Evolutionary conservation across 1,284 basidiomycete genomes (phyloP).

Genomic region (Volvariella surrecta): DNA sequence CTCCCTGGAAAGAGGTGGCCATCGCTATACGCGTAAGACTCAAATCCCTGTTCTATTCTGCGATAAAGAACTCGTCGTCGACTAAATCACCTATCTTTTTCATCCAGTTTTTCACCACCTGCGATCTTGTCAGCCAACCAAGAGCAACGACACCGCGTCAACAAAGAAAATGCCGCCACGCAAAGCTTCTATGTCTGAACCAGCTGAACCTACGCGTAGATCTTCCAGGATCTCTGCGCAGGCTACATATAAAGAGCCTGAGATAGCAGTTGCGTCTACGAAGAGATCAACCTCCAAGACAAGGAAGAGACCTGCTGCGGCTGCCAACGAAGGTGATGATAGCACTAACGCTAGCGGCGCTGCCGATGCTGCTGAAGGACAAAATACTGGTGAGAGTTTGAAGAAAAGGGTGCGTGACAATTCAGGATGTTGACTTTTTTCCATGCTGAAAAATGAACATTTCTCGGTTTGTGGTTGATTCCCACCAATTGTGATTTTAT

Average conservation of each 20-base stretch:
- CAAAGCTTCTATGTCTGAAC: constrained; percentile 19
- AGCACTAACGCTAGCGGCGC: constrained; percentile 16
- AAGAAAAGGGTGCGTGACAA: constrained; percentile 6
- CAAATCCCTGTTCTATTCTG: too few relatives aligned
- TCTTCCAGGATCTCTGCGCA: constrained; percentile 38
- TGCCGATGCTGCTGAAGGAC: not conserved
- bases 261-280: constrained; percentile 7
- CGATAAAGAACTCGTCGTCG: too few relatives aligned
- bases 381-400: not conserved
- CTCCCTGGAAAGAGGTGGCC: too few relatives aligned
- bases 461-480: constrained; percentile 1
- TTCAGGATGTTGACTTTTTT: too few relatives aligned
- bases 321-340: constrained; percentile 18
- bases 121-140: too few relatives aligned
- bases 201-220: constrained; percentile 25
- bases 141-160: too few relatives aligned
- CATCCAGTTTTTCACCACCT: too few relatives aligned
- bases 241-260: too few relatives aligned
- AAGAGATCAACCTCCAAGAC: constrained; percentile 18
- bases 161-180: constrained; percentile 26
- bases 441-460: constrained; percentile 16
- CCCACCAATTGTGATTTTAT: too few relatives aligned
- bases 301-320: constrained; percentile 25
- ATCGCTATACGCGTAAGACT: too few relatives aligned
- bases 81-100: too few relatives aligned